Conservation (phyloP, 257 asterid species). For the Eustoma russellianum region DNA sequence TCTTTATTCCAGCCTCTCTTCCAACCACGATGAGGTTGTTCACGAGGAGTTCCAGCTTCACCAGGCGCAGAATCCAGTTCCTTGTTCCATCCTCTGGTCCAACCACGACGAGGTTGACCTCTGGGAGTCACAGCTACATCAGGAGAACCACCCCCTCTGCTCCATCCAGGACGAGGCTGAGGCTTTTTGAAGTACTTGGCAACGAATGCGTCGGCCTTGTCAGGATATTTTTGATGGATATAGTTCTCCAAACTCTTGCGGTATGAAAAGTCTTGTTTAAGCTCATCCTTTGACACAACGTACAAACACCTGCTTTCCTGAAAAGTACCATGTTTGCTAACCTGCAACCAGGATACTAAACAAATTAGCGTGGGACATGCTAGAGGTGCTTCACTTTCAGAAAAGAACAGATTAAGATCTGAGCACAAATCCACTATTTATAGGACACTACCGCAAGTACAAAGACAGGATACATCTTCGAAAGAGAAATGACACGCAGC, state of each 20-base stretch:
- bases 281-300: slow-evolving; percentile 57
- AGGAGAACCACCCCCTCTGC: slow-evolving; percentile 15
- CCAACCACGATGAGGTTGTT: slow-evolving; percentile 24
- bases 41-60: slow-evolving; percentile 30
- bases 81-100: background rate
- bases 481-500: no score
- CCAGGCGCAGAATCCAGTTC: background rate
- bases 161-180: slow-evolving; percentile 56
- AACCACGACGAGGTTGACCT: background rate
- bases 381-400: no score
- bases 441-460: no score
- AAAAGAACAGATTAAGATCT: no score
- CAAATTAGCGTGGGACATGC: no score
- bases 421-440: no score
- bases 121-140: slow-evolving; percentile 20
- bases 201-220: slow-evolving; percentile 52
- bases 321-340: slow-evolving; percentile 50
- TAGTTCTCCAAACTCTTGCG: slow-evolving; percentile 66
- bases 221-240: slow-evolving; percentile 53
- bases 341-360: slow-evolving; percentile 26
- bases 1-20: slow-evolving; percentile 10
- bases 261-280: slow-evolving; percentile 70
- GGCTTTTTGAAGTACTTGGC: slow-evolving; percentile 55
- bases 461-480: no score
- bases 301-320: slow-evolving; percentile 82